phyloP scores from a whole-genome alignment of 495 filamentous ascomycete species.

The Lophiotrema nucula region DNA sequence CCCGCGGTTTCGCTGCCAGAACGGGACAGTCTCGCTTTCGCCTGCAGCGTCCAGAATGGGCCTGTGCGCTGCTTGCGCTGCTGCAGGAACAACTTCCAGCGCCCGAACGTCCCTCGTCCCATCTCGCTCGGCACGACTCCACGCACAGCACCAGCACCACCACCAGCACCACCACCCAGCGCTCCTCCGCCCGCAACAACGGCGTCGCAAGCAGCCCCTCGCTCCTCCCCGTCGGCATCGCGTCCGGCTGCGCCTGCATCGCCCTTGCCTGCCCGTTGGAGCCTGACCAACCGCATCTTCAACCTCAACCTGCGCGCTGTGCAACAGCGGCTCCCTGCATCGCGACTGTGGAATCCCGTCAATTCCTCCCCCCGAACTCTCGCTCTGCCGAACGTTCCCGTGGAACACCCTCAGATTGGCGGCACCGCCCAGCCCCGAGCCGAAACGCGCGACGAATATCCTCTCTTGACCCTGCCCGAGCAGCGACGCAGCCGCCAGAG shows the following conservation, averaged over 20 bases:
- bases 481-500: conserved; percentile 59
- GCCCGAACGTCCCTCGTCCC: neutral
- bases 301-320: conserved; percentile 22
- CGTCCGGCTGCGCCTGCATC: conserved; percentile 22
- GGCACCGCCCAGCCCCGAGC: conserved; percentile 24
- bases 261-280: conserved; percentile 35
- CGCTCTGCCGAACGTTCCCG: conserved; percentile 42
- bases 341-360: conserved; percentile 63
- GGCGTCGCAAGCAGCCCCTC: conserved; percentile 20
- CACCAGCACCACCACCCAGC: conserved; percentile 3
- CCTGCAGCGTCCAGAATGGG: too few relatives aligned
- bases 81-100: too few relatives aligned
- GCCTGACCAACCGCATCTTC: conserved; percentile 37
- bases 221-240: conserved; percentile 24
- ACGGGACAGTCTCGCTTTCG: too few relatives aligned
- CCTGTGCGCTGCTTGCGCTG: too few relatives aligned
- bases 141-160: neutral
- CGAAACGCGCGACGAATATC: conserved; percentile 58
- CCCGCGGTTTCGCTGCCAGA: too few relatives aligned
- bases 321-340: conserved; percentile 37
- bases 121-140: neutral
- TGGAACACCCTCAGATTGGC: conserved; percentile 30
- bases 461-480: conserved; percentile 68
- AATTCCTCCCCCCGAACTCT: conserved; percentile 58
- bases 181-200: conserved; percentile 15